Evolutionary conservation across 148 eudicot genomes (phyloP), one percentile per base, ranked within the genome.

Genomic region (Rhododendron simsii): DNA sequence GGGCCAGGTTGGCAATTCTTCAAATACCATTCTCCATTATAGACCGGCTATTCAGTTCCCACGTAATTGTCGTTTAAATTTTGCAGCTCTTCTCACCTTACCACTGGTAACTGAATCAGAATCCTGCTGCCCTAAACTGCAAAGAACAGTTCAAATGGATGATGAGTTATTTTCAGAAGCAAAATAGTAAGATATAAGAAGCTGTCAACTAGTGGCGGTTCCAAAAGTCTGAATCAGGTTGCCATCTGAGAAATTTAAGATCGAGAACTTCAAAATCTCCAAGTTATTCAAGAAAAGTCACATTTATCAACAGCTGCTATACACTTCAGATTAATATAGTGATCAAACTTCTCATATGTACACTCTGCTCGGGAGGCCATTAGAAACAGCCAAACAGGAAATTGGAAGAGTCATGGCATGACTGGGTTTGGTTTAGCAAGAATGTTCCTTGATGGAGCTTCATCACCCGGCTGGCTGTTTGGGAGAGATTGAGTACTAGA

Each of bases 41-140:
- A 47, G 59, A 65, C 53, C 44, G 53, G n/a, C 78, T 50, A 28
- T 33, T 35, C 35, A 9, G 37, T 50, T 51, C 80, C 48, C 80
- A 18, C 6, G 28, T 33, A 30, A 21, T 8, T 55, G 44, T 18
- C 39, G 7, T 10, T 80, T 90, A 28, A 61, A 87, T 53, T 85
- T 85, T 48, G 85, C 88, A 21, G 83, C 83, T 88, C 84, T 87
- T 69, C 77, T 63, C n/a, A 3, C 84, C 30, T 84, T 74, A 44
- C 79, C 81, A 20, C 30, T 39, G 13, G 77, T 74, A 65, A 84
- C 81, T 67, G 74, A 81, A 55, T 86, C 83, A 23, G 86, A 85
- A 71, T 83, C 50, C 69, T 85, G 85, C 80, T 86, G 80, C 84
- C 74, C 90, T 61, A 84, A 30, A 75, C 91, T 91, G 87, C 86